Base-by-base conservation (phyloP, 305 asterid genomes). In the Galium porrigens region DNA sequence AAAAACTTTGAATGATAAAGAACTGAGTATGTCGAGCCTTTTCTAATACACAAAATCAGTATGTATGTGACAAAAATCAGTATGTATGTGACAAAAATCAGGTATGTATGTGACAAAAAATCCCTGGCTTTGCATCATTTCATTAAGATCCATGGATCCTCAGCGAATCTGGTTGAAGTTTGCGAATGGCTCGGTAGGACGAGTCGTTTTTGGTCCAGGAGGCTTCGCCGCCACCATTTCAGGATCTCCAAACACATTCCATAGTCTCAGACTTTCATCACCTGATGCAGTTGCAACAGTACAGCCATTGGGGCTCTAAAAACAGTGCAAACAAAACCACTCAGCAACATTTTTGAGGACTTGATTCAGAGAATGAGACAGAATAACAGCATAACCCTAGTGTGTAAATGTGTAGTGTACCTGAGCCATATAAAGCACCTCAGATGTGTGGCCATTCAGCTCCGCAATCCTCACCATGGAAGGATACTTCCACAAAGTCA, bases 281-380 rank as follows among this genome's bases (percentile, higher is more conserved):
- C 86, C 94, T 15, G 96, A 90, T 64, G 96, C 96, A 55, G 95
- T 83, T 4, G 96, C 96, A n/a, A 88, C 96, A 0, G 94, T 84
- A 72, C 83, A 83, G 36, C 96, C 95, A 79, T 86, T 88, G 6
- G 95, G 96, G 58, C 96, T 86, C 94, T 77, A 18, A 46, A 46
- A 15, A 78, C 46, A 59, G 22, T 48, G 60, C 5, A 29, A 30
- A 36, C 39, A 58, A 34, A 11, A 53, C 53, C 46, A 32, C 5
- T 65, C 22, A 53, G 37, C 3, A 30, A 29, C 42, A 1, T 12
- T 32, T 4, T 58, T 30, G 10, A 58, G 5, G 12, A 58, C 9
- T 27, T 30, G 41, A 15, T 46, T 46, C 20, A 46, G 8, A 46
- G 52, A 46, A 14, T 12, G 14, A 12, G 4, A 46, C 52, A 14